Percentiles rank a stretch among this genome's conserved stretches.
Conservation (phyloP, 2,329 filamentous ascomycete genomes). For the Penicillium psychrosexuale region DNA sequence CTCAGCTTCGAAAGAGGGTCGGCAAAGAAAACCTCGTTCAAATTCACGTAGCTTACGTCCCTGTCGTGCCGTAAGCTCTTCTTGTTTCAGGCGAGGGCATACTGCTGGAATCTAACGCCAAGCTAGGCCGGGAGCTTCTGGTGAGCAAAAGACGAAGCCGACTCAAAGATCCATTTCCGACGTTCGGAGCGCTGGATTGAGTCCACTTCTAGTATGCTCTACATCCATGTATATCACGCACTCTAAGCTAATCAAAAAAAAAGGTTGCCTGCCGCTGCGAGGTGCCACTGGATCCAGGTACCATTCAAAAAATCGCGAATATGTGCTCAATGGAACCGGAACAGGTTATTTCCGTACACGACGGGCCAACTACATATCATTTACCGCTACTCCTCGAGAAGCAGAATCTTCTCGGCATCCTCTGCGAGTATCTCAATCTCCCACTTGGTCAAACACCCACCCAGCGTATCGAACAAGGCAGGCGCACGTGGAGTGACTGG, state of each 20-base stretch:
- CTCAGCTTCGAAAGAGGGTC: conserved; percentile 68
- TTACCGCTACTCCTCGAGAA: conserved; percentile 88
- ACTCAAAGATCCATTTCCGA: conserved; percentile 87
- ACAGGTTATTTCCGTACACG: conserved; percentile 81
- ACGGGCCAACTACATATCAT: conserved; percentile 89
- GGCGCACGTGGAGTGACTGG: conserved; percentile 75
- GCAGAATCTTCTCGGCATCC: conserved; percentile 68
- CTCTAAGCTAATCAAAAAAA: not conserved
- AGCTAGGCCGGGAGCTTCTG: conserved; percentile 21
- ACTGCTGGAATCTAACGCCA: not conserved
- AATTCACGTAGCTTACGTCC: conserved; percentile 78
- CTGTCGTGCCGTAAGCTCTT: conserved; percentile 53
- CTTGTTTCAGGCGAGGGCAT: not conserved
- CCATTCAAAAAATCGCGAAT: conserved; percentile 81
- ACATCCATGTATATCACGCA: no score
- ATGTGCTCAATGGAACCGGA: conserved; percentile 83
- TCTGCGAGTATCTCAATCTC: conserved; percentile 65
- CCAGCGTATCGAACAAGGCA: conserved; percentile 59
- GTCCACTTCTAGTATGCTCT: conserved; percentile 56
- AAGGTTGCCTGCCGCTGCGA: conserved; percentile 90
- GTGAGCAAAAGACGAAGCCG: conserved; percentile 94
- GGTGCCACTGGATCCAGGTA: conserved; percentile 66
- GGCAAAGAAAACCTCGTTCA: conserved; percentile 79
- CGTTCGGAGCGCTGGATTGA: conserved; percentile 74
- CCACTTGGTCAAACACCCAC: conserved; percentile 55